Evolutionary conservation across 352 stramenopile species (phyloP), one percentile per base, ranked within the genome.

Genomic region (Globisporangium spiculum): DNA sequence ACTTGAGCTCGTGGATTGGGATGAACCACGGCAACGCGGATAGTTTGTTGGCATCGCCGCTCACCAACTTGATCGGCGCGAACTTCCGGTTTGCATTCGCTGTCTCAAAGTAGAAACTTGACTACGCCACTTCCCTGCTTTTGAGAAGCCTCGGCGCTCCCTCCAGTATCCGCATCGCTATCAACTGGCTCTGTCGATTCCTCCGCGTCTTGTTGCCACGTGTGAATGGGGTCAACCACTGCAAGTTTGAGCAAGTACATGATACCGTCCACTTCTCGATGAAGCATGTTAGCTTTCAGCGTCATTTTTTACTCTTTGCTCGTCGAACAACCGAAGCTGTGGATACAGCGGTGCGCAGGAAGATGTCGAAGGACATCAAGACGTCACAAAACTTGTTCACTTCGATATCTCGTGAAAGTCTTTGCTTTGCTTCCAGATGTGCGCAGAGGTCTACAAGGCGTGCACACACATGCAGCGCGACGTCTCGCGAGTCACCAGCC

Each of bases 1-100:
- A 65, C 26, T 50, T 65, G 10, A 69, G 41, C 27, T 69, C 65
- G 34, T 69, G 57, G 27, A 65, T 58, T 18, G 65, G 54, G 55
- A 69, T 69, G 32, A 64, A 69, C 56, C 65, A 65, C 24, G 63
- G 53, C n/a, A 54, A 54, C 18, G 61, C 52, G 1, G 53, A 26
- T 3, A n/a, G 20, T 30, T 68, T 50, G 10, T 41, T 53, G 34
- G n/a, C 55, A 41, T n/a, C 63, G 38, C 16, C 63, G 63, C 12
- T 68, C 63, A 10, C 41, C 38, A 68, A 60, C 24, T 55, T 68
- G 34, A 46, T 41, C 3, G 46, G 30, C 18, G 38, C 22, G 22
- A 60, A 67, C 32, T 67, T 67, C 48, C 60, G 50, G 48, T 59
- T 67, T 32, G 52, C 2, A 24, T 67, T 26, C 10, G 36, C 38